A percentile compares a stretch with the other conserved stretches of the same genome.
Evolutionary conservation across 306 rosid genomes (phyloP).

Genomic region (Vigna reflexopilosa): DNA sequence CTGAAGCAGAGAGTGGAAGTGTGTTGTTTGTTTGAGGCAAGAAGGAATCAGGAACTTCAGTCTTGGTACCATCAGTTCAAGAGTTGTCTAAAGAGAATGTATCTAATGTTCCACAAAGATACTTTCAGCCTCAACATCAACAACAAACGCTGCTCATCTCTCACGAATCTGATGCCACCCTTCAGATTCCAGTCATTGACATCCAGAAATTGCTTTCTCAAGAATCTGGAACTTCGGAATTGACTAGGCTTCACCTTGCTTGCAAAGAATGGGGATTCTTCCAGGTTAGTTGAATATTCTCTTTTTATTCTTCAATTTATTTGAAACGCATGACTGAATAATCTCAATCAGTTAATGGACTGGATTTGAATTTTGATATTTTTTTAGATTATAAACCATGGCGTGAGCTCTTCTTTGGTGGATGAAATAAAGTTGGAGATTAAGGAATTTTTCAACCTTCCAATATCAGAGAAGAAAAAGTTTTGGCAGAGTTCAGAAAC

Average conservation of each 20-base stretch:
- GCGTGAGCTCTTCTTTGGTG: neutral
- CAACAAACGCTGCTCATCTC: neutral
- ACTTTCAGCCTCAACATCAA: slow-evolving; percentile 32
- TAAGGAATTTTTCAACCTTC: neutral
- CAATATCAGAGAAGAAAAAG: neutral
- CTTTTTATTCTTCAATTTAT: neutral
- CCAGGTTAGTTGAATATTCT: slow-evolving; percentile 26
- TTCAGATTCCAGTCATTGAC: slow-evolving; percentile 49
- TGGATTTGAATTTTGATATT: neutral
- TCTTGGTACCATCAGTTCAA: slow-evolving; percentile 9
- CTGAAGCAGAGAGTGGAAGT: neutral
- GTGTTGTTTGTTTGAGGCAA: too few species aligned
- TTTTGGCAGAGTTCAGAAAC: neutral
- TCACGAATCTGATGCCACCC: neutral
- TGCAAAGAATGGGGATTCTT: slow-evolving; percentile 54
- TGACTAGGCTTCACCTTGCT: slow-evolving; percentile 50
- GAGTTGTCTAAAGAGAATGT: slow-evolving; percentile 30
- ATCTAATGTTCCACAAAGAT: slow-evolving; percentile 35
- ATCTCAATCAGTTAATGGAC: too few species aligned
- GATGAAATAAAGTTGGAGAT: neutral
- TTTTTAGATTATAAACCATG: neutral
- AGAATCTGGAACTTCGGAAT: slow-evolving; percentile 30
- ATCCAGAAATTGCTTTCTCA: slow-evolving; percentile 32
- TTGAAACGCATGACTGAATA: too few species aligned
- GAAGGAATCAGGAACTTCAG: neutral